Base-by-base conservation (phyloP, 108 stramenopile genomes). In the Cylindrotheca fusiformis region DNA sequence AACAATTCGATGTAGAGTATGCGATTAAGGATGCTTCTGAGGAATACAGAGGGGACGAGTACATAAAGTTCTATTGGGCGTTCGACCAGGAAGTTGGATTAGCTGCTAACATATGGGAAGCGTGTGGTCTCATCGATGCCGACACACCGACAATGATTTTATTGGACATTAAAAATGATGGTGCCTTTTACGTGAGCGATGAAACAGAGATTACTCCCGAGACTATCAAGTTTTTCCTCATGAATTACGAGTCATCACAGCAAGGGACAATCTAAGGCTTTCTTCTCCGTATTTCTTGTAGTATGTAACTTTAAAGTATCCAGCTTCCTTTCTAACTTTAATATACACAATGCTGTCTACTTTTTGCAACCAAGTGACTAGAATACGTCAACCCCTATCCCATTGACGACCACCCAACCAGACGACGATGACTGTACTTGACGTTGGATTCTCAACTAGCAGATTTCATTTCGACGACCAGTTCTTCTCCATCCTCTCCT, bases 91-190 rank as follows among this genome's bases (percentile, higher is more conserved):
- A 66, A 6, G 69, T 50, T 18, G 48, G 36, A 21, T 53, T 82
- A 48, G 41, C 63, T 52, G 20, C 75, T n/a, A 76, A 59, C 48
- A 58, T 84, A 22, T 55, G 83, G 28, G 48, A 74, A 25, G 76
- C 82, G 20, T 74, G 76, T 47, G 32, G 62, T 22, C 46, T 82
- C 19, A 62, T 63, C 22, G 30, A 56, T 29, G 20, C 44, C 21
- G 77, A 71, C 4, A 45, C 55, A 12, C 68, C 83, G 21, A 56
- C 67, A 32, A 71, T 88, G 69, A 53, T 85, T 28, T 53, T 83
- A 25, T 59, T 88, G 45, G 83, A 88, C 56, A 75, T 88, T 24
- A 80, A 79, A 21, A 68, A 82, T 53, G 59, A 77, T 27, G 87
- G 87, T 12, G 70, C 55, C n/a, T 88, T 55, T 63, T 85, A 79